These are phyloP conservation scores for Combretum micranthum DNA, from an alignment of 345 rosid genomes.

Conservation along the genomic window DNA sequence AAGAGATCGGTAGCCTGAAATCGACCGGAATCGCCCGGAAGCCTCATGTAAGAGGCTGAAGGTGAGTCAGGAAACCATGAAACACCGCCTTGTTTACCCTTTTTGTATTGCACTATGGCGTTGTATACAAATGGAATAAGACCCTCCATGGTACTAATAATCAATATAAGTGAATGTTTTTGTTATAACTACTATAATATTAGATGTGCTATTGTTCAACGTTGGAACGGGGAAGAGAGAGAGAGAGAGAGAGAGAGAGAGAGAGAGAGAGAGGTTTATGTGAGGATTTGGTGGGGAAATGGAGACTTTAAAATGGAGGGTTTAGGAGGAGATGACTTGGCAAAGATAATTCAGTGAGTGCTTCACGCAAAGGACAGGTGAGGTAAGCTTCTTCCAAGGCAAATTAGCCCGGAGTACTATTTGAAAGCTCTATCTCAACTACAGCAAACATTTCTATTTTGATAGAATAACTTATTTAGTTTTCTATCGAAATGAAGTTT, in stretches of 20 bases:
- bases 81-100: slow-evolving; percentile 35
- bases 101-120: slow-evolving; percentile 58
- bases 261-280: slow-evolving; percentile 2
- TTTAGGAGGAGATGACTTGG: slow-evolving; percentile 61
- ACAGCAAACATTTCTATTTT: slow-evolving; percentile 14
- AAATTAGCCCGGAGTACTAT: slow-evolving; percentile 29
- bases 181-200: slow-evolving; percentile 1
- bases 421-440: slow-evolving; percentile 38
- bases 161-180: background rate
- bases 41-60: slow-evolving; percentile 70
- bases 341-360: slow-evolving; percentile 26
- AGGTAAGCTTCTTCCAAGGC: slow-evolving; percentile 10
- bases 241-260: background rate
- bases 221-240: slow-evolving; percentile 1
- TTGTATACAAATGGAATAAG: slow-evolving; percentile 62
- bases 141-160: slow-evolving; percentile 61
- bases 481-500: too few species aligned
- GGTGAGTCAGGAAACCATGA: slow-evolving; percentile 54
- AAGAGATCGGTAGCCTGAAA: slow-evolving; percentile 48
- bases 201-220: background rate
- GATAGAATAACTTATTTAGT: too few species aligned
- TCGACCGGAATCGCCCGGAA: slow-evolving; percentile 82
- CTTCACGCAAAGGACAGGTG: slow-evolving; percentile 34
- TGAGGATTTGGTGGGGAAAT: background rate
- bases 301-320: slow-evolving; percentile 22